Evolutionary conservation across 352 stramenopile species (phyloP).

Genomic region (Globisporangium rhizosaccharum): DNA sequence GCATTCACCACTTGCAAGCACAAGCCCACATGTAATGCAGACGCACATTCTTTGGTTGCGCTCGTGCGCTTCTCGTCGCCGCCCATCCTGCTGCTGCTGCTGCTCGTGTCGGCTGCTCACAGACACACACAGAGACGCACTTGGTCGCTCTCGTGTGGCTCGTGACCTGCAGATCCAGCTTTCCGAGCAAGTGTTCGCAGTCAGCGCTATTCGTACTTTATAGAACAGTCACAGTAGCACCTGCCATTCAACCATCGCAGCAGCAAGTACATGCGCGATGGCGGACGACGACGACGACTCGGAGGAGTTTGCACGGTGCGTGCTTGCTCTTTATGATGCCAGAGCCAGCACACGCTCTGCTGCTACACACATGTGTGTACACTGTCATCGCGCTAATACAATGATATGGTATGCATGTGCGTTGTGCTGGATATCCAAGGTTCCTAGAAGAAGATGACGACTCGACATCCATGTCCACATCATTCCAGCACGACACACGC

Average conservation of each 20-base stretch:
- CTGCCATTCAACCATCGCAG: neutral
- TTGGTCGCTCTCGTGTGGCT: neutral
- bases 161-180: neutral
- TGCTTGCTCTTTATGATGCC: neutral
- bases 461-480: conserved; percentile 39
- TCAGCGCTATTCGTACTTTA: neutral
- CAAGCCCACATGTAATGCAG: neutral
- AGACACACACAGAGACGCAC: neutral
- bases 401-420: neutral
- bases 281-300: conserved; percentile 36
- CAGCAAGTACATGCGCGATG: conserved; percentile 1
- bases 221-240: neutral
- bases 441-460: conserved; percentile 59
- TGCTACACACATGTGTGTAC: neutral
- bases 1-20: neutral
- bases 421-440: conserved; percentile 12
- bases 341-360: neutral
- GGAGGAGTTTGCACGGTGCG: conserved; percentile 62
- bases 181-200: neutral
- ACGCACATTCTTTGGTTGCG: conserved; percentile 5
- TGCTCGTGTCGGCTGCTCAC: neutral
- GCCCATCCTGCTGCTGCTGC: conserved; percentile 1
- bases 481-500: conserved; percentile 6
- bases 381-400: neutral
- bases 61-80: conserved; percentile 13